Base-by-base conservation (phyloP, 73 alveolate species). In the Paramecium tetraurelia region DNA sequence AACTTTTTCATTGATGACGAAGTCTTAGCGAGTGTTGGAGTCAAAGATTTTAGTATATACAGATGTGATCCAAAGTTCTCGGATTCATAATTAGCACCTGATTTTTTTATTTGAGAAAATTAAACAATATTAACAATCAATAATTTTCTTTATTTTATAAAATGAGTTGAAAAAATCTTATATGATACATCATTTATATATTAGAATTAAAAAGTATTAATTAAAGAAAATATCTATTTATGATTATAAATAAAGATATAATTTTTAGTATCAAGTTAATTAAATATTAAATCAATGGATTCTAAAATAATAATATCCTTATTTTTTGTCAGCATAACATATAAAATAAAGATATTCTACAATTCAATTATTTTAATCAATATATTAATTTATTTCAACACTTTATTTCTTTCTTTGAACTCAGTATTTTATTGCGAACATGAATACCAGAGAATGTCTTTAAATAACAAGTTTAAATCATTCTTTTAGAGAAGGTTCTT, bases 1-100 rank as follows among this genome's bases (percentile, higher is more conserved):
- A 89, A 96, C 50, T 96, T 88, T 96, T 96, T 85, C 92, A 70
- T 96, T 43, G 99, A 96, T 85, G 98, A 96, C 58, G 97, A 93
- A 76, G 97, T 95, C 11, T 90, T 95, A 20, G 95, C 93, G 3
- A 86, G 92, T 72, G 89, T 58, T 22, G 97, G 98, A 35, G 96
- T 89, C 5, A 77, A 76, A 11, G 96, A 96, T 59, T 77, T 96
- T 71, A 38, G 86, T 4, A 92, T 80, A 70, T 95, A 95, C 59
- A 95, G 94, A 59, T 63, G 92, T 4, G 95, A 95, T 84, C 93
- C 93, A 43, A 86, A 75, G 16, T 70, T 59, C 10, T n/a, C 92
- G 16, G 92, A 93, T 36, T 89, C 89, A 46, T 90, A 93, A 22
- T 85, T 94, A 33, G 93, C 95, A 72, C 95, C 97, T 36, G 97